phyloP scores from a whole-genome alignment of 2,329 filamentous ascomycete species.

The Scytalidium sp. region DNA sequence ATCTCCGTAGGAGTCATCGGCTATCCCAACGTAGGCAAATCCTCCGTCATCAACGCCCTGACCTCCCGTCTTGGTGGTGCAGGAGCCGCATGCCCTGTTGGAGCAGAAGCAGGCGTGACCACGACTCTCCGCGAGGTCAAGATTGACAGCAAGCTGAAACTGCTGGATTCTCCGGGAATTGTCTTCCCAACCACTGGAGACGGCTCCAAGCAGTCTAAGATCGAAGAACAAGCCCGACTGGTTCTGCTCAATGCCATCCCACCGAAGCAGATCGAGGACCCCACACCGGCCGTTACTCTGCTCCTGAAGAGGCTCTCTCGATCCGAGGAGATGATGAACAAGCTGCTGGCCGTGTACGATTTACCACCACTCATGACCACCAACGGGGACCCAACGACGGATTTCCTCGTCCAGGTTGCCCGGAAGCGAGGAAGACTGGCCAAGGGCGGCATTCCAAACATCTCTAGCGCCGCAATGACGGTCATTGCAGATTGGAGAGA shows the following conservation, averaged over 20 bases:
- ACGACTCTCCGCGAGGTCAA: slow-evolving; percentile 87
- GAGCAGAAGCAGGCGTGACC: slow-evolving; percentile 89
- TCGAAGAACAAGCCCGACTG: slow-evolving; percentile 77
- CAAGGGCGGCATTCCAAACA: slow-evolving; percentile 85
- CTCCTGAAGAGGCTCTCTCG: slow-evolving; percentile 78
- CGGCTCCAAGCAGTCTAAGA: slow-evolving; percentile 50
- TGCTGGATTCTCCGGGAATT: slow-evolving; percentile 92
- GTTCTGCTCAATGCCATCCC: slow-evolving; percentile 89
- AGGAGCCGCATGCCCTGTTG: slow-evolving; percentile 75
- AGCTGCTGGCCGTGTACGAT: slow-evolving; percentile 80
- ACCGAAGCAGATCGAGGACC: slow-evolving; percentile 91
- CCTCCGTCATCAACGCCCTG: slow-evolving; percentile 92
- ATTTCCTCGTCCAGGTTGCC: slow-evolving; percentile 93
- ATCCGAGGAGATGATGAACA: slow-evolving; percentile 70
- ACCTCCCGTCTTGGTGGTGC: slow-evolving; percentile 71
- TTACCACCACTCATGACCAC: slow-evolving; percentile 72
- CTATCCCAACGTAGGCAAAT: slow-evolving; percentile 95
- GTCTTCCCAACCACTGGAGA: slow-evolving; percentile 76
- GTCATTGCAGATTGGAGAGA: slow-evolving; percentile 98
- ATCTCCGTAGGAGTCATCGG: slow-evolving; percentile 92
- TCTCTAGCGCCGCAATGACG: slow-evolving; percentile 82
- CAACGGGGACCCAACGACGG: slow-evolving; percentile 75
- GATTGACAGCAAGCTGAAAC: slow-evolving; percentile 88
- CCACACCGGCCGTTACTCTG: slow-evolving; percentile 79
- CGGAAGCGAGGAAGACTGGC: slow-evolving; percentile 87